phyloP scores from a whole-genome alignment of 192 early-diverging fungal genomes.

The Borealophlyctis nickersoniae region DNA sequence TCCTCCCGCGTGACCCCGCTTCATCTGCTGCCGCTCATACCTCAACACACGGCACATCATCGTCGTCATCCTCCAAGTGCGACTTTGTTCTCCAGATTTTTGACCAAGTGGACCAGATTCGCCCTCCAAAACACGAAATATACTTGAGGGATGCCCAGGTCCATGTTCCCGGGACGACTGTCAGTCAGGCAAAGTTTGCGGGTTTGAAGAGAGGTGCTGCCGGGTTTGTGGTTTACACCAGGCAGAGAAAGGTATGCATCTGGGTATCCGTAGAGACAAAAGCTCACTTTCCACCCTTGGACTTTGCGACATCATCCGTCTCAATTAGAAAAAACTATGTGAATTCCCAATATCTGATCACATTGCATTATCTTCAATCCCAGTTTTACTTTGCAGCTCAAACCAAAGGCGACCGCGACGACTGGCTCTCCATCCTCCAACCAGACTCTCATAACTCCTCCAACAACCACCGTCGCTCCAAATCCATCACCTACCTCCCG shows the following conservation, averaged over 20 bases:
- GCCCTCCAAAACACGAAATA: conserved; percentile 47
- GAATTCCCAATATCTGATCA: neutral
- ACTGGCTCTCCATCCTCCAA: conserved; percentile 41
- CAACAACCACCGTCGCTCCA: conserved; percentile 15
- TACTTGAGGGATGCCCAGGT: conserved; percentile 29
- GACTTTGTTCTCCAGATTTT: conserved; percentile 42
- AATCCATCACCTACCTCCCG: conserved; percentile 1
- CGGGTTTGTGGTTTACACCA: conserved; percentile 4
- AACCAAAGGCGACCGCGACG: conserved; percentile 41
- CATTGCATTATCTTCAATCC: no score
- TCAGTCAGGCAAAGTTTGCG: neutral
- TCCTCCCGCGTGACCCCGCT: conserved; percentile 2
- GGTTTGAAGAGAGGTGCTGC: conserved; percentile 22
- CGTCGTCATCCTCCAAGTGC: neutral
- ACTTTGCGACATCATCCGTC: neutral
- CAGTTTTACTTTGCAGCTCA: conserved; percentile 51
- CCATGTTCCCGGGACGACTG: conserved; percentile 13
- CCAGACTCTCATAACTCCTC: conserved; percentile 3
- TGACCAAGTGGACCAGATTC: conserved; percentile 43
- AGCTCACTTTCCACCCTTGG: no score
- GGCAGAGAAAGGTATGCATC: conserved; percentile 15
- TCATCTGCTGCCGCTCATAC: neutral
- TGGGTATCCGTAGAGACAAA: neutral
- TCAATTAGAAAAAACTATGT: no score
- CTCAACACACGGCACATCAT: neutral